Evolutionary conservation across 345 rosid genomes (phyloP), one percentile per base, ranked within the genome.

Genomic region (Boechera divaricarpa): DNA sequence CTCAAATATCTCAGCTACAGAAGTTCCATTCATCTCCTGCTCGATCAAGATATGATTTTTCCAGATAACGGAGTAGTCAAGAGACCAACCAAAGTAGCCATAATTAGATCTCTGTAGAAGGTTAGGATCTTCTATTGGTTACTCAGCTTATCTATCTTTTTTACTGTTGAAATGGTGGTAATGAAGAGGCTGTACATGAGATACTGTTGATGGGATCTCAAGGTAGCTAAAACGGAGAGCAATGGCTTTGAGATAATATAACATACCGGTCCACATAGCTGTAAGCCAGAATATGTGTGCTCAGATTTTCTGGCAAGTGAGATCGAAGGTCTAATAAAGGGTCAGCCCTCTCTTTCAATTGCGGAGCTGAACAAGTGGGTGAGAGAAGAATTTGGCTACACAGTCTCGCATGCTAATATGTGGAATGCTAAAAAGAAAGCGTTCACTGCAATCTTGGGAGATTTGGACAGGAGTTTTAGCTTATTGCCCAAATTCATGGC

Each of bases 1-100:
- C 78, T 85, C 83, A 80, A 94, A 94, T 10, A 94, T 89, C 71
- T 92, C 92, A 73, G 98, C 85, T 16, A 94, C 94, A n/a, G 97
- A 73, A 44, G 84, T 82, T 80, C 90, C 97, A 55, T 82, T 77
- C 32, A 80, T 82, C 1, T 79, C 83, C 56, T 92, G 76, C 86
- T 94, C 98, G 57, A 94, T 80, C 82, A 90, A 81, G 21, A 21
- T 21, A 21, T 21, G 21, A 21, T 21, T 21, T 21, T 21, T 21
- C 21, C 21, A 21, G 21, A 21, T 21, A 21, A 21, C 21, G 21
- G 21, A 21, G 21, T 21, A 21, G 21, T 21, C 21, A 21, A 21
- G 21, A 21, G 21, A 21, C 21, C 21, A 21, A 21, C 21, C 21
- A 21, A 21, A 21, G 21, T 21, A 21, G 21, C 21, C 21, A 21